Evolutionary conservation across 2,329 filamentous ascomycete genomes (phyloP), one percentile per base, ranked within the genome.

Genomic region (Cordyceps cicadae): DNA sequence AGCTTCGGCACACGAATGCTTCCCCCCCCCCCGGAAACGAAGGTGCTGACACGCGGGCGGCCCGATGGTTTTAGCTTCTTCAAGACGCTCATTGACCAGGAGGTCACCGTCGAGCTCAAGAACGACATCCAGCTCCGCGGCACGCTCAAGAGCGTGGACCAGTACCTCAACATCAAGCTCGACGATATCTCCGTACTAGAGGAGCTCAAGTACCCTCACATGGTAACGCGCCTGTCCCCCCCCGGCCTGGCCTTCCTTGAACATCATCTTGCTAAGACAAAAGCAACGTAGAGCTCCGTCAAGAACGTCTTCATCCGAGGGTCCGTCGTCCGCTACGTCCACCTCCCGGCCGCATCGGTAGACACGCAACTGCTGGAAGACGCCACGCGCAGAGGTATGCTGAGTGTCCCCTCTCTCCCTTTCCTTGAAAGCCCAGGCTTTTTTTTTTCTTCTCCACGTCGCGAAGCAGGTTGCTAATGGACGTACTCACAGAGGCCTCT

Each of bases 81-180:
- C 86, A 97, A 97, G 77, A 97, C 93, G 59, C 89, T 97, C 70
- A 95, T 97, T 74, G 94, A 97, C 80, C 89, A 94, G 68, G 87
- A 95, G 80, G 92, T 99, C 71, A 97, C 92, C 52, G 92, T 99
- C 72, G 94, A 99, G 80, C 89, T 99, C 74, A 99, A 99, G 79
- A 99, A 99, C 75, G 94, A 99, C 77, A 96, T 99, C 68, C 92
- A 92, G 72, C 95, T 99, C 74, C 90, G 90, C 69, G 94, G 94
- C 66, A 95, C 88, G 41, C 82, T 99, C 67, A 99, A 97, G 81
- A 95, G 90, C 71, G 93, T 99, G 67, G 94, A 99, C 74, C 94
- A 97, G 79, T 99, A 96, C 77, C 85, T 99, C 71, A 99, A 99
- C 78, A 97, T 99, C 78, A 97, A 97, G 81, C 85, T 99, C 55